phyloP scores from a whole-genome alignment of 768 basidiomycete genomes.

The Leccinellum rugosiceps region DNA sequence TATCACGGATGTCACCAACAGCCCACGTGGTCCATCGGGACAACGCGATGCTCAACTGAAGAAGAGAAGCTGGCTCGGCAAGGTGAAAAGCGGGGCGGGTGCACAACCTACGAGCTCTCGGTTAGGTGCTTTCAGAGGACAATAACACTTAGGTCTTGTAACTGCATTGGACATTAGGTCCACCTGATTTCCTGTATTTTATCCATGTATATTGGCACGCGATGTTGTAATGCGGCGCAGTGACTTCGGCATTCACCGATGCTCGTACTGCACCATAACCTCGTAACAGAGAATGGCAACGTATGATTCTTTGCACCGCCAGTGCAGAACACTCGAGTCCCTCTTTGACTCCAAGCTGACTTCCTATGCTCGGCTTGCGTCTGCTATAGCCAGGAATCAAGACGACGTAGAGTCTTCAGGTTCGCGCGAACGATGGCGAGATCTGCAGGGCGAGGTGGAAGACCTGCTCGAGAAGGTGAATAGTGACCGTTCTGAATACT shows the following conservation, averaged over 20 bases:
- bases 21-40: constrained; percentile 39
- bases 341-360: constrained; percentile 90
- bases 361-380: constrained; percentile 83
- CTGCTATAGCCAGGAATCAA: constrained; percentile 52
- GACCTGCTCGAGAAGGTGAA: constrained; percentile 82
- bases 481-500: constrained; percentile 2
- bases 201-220: constrained; percentile 3
- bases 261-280: background rate
- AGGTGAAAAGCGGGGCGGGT: constrained; percentile 49
- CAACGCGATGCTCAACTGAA: constrained; percentile 31
- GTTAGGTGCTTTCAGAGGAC: constrained; percentile 22
- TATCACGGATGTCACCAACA: constrained; percentile 66
- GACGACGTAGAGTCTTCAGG: constrained; percentile 68
- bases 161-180: constrained; percentile 7
- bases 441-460: constrained; percentile 83
- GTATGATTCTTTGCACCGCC: constrained; percentile 87
- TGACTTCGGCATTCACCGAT: constrained; percentile 22
- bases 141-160: constrained; percentile 20
- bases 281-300: constrained; percentile 49
- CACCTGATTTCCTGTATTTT: constrained; percentile 16
- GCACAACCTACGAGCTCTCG: constrained; percentile 20
- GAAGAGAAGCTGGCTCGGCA: constrained; percentile 69
- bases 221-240: background rate
- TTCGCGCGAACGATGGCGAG: constrained; percentile 69
- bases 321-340: constrained; percentile 91